Evolutionary conservation across 2,329 filamentous ascomycete species (phyloP).

Genomic region (Geoglossum cookeanum): DNA sequence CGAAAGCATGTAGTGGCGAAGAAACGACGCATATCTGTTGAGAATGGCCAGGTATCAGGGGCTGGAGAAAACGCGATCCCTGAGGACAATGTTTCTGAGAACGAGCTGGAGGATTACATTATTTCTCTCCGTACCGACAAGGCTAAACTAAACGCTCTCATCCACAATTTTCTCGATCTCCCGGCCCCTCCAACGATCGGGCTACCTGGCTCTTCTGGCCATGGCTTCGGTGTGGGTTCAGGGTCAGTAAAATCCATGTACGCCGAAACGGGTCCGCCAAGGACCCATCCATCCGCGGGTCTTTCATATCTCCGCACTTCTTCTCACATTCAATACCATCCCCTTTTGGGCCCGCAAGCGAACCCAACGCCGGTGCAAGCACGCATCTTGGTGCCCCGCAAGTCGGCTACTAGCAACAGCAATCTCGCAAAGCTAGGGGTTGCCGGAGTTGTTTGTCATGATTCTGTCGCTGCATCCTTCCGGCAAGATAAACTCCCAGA

Average conservation of each 20-base stretch:
- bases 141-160: constrained; percentile 5
- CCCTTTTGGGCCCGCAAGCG: constrained; percentile 39
- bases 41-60: constrained; percentile 4
- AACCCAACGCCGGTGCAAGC: constrained; percentile 29
- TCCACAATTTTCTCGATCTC: constrained; percentile 12
- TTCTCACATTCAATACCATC: constrained; percentile 38
- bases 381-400: constrained; percentile 30
- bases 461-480: constrained; percentile 5
- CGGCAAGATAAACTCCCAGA: constrained; percentile 5
- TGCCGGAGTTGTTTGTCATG: constrained; percentile 9
- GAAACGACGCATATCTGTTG: constrained; percentile 17
- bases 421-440: constrained; percentile 22
- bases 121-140: constrained; percentile 8
- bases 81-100: constrained; percentile 6
- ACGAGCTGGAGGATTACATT: constrained; percentile 9
- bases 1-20: constrained; percentile 15
- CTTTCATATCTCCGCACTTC: constrained; percentile 40
- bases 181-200: constrained; percentile 10
- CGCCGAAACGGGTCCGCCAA: constrained; percentile 34
- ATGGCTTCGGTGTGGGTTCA: constrained; percentile 20
- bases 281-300: constrained; percentile 42
- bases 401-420: constrained; percentile 11
- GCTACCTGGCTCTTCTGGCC: constrained; percentile 19
- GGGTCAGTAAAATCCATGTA: constrained; percentile 31
- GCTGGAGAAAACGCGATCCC: background rate